Evolutionary conservation across 108 stramenopile genomes (phyloP).

Genomic region (Skeletonema potamos): DNA sequence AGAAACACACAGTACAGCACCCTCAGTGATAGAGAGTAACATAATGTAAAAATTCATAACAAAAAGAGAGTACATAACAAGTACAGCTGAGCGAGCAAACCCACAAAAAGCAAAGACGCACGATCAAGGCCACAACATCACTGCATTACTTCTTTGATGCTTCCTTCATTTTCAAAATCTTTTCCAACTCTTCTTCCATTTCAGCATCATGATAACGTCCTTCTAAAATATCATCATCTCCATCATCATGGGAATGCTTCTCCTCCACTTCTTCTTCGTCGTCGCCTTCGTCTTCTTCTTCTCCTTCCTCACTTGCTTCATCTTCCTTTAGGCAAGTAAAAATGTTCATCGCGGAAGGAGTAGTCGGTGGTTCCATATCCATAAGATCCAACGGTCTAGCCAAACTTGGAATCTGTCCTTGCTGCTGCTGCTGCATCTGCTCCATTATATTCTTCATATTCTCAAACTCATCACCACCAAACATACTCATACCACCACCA

Average conservation of each 20-base stretch:
- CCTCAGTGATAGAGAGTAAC: too few species aligned
- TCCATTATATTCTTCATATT: neutral
- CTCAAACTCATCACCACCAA: conserved; percentile 21
- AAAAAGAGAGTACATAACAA: neutral
- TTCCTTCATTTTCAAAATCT: conserved; percentile 28
- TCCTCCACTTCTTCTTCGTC: conserved; percentile 9
- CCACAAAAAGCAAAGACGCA: neutral
- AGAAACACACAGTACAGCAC: neutral
- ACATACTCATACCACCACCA: neutral
- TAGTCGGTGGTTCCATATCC: neutral
- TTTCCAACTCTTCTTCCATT: conserved; percentile 34
- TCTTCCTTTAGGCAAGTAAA: conserved; percentile 1
- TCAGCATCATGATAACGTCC: conserved; percentile 33
- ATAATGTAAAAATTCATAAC: neutral
- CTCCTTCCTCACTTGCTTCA: neutral
- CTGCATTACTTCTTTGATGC: neutral
- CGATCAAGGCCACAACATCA: neutral
- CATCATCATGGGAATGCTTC: conserved; percentile 11
- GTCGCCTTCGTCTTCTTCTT: neutral
- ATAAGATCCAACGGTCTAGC: neutral
- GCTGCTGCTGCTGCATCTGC: neutral
- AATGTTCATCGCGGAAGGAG: neutral
- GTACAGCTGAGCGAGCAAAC: neutral
- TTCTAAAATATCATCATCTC: conserved; percentile 32
- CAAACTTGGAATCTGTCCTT: neutral